Conservation (phyloP, 225 moss, liverwort and hornwort genomes). For the Sphagnum contortum region DNA sequence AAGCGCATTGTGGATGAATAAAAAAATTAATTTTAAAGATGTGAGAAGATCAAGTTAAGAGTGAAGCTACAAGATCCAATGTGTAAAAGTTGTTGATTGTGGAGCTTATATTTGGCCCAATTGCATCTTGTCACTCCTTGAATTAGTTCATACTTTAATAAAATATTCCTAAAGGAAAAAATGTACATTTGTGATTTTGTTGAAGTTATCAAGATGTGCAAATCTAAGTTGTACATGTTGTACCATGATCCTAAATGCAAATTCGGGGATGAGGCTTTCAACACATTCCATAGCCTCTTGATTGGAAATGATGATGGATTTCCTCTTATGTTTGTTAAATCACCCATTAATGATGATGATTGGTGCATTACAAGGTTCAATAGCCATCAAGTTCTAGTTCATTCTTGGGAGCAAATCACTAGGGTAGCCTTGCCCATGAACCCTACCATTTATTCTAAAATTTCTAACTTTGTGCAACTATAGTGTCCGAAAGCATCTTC, state of each 20-base stretch:
- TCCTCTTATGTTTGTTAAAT: background rate
- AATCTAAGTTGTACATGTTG: background rate
- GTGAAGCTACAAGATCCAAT: too few relatives aligned
- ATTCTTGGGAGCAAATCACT: background rate
- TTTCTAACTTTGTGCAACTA: too few relatives aligned
- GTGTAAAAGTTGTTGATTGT: background rate
- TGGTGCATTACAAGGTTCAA: background rate
- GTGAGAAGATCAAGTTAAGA: background rate
- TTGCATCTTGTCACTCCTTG: background rate
- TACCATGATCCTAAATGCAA: background rate
- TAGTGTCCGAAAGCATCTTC: background rate
- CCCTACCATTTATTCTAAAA: background rate
- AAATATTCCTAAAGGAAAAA: background rate
- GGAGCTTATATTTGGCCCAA: background rate
- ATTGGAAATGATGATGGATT: background rate
- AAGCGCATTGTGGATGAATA: background rate
- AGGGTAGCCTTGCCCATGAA: too few relatives aligned
- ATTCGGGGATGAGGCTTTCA: background rate
- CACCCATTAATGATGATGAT: background rate
- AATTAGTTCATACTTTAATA: background rate
- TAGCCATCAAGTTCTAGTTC: background rate
- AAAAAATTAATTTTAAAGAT: background rate
- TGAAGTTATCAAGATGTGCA: background rate
- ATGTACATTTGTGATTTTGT: conserved; percentile 1
- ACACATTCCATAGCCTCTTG: background rate